Evolutionary conservation across 345 rosid species (phyloP).

Genomic region (Populus ilicifolia): DNA sequence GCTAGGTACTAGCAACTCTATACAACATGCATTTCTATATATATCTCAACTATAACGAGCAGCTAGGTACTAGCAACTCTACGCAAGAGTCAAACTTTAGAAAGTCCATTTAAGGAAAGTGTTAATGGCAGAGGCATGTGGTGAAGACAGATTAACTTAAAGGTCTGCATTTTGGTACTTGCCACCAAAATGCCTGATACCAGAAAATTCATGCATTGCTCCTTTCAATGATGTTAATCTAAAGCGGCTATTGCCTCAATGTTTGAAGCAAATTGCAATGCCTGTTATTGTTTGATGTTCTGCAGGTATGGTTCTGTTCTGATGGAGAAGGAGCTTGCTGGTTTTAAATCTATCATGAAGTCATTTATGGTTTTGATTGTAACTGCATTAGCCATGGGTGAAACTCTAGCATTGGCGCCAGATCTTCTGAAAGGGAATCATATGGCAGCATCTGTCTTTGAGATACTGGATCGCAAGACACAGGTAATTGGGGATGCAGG

Average conservation of each 20-base stretch:
- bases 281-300: constrained; percentile 9
- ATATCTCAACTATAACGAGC: too few relatives aligned
- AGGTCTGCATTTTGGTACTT: too few relatives aligned
- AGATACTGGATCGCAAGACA: constrained; percentile 70
- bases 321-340: constrained; percentile 77
- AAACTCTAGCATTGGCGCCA: constrained; percentile 79
- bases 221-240: not conserved
- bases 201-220: not conserved
- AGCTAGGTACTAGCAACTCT: too few relatives aligned
- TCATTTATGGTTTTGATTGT: constrained; percentile 93
- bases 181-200: too few relatives aligned
- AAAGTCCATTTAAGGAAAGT: too few relatives aligned
- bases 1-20: too few relatives aligned
- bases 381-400: constrained; percentile 97
- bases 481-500: constrained; percentile 58
- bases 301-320: constrained; percentile 86
- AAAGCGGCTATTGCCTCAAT: not conserved
- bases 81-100: too few relatives aligned
- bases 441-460: constrained; percentile 87
- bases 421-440: constrained; percentile 94
- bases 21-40: too few relatives aligned
- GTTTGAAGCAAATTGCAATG: not conserved
- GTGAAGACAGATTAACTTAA: too few relatives aligned
- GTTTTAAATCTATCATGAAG: constrained; percentile 84
- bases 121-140: too few relatives aligned